Evolutionary conservation across 129 eudicot genomes (phyloP), one percentile per base, ranked within the genome.

Genomic region (Tagetes patula): DNA sequence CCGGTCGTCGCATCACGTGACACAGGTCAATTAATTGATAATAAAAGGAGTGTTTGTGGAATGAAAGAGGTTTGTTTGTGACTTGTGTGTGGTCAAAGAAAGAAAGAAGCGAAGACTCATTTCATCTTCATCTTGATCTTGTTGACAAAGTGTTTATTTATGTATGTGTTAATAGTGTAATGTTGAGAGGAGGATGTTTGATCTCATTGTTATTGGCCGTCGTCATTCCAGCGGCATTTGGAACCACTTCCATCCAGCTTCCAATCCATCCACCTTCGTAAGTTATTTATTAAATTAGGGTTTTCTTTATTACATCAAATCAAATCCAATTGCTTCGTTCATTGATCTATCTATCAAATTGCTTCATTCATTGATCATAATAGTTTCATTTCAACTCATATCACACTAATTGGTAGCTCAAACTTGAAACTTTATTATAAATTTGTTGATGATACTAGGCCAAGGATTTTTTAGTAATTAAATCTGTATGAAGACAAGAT

Each of bases 121-220:
- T 20, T 20, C 27, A 20, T 20, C 27, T 20, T 20, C 27, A 20
- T 20, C 27, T 20, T 20, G 27, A 20, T 20, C 27, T 20, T 20
- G 27, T 20, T 20, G 27, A 20, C 27, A 20, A 20, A 20, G 27
- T 20, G 27, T 20, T 20, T 20, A 20, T 20, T 20, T 20, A 20
- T 20, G 27, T 20, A 20, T 20, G 27, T 20, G 27, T 20, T 20
- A 20, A 20, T 20, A 20, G 12, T 31, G 27, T 27, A 20, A 33
- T 12, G 49, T 58, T 36, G 13, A 69, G 80, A 84, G 77, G 81
- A 63, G 83, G 79, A 14, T 43, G 84, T 1, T 58, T 79, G 43
- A 60, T 90, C 65, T 77, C 77, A 38, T 48, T 89, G 41, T 71
- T 87, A 20, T 47, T 85, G 79, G 76, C 84, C 72, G 62, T 79